These are phyloP conservation scores for Speleostelium caveatum DNA, from an alignment of 78 protist species.

Conservation along the genomic window DNA sequence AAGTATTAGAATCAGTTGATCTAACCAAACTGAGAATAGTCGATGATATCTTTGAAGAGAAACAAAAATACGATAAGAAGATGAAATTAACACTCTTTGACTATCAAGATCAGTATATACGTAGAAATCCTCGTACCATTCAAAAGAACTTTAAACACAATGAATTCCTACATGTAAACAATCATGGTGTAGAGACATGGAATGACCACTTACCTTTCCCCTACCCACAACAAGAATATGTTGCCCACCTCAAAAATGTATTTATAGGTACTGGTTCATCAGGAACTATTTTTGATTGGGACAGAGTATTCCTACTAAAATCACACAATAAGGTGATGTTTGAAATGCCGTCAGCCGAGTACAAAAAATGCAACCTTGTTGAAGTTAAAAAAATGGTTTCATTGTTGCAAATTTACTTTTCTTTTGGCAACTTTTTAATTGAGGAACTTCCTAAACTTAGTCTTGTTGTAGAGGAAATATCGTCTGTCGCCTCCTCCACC, in stretches of 20 bases:
- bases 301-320: constrained; percentile 11
- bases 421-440: constrained; percentile 23
- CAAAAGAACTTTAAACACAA: constrained; percentile 3
- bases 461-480: constrained; percentile 7
- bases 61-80: constrained; percentile 8
- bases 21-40: constrained; percentile 5
- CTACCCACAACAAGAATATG: constrained; percentile 45
- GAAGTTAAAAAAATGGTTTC: background rate
- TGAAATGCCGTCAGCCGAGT: constrained; percentile 1
- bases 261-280: constrained; percentile 33
- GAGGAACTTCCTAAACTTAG: constrained; percentile 54
- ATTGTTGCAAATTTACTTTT: constrained; percentile 24
- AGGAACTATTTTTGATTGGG: constrained; percentile 62
- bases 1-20: constrained; percentile 3
- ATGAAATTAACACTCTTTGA: constrained; percentile 37
- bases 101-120: constrained; percentile 13
- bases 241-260: constrained; percentile 35
- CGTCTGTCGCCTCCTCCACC: background rate
- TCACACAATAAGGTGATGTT: background rate
- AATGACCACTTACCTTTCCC: constrained; percentile 48
- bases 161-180: constrained; percentile 52
- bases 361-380: background rate
- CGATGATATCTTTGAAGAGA: constrained; percentile 26
- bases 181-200: constrained; percentile 58
- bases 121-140: constrained; percentile 26